phyloP scores from a whole-genome alignment of 495 filamentous ascomycete species.

The Astrothelium macrocarpum region DNA sequence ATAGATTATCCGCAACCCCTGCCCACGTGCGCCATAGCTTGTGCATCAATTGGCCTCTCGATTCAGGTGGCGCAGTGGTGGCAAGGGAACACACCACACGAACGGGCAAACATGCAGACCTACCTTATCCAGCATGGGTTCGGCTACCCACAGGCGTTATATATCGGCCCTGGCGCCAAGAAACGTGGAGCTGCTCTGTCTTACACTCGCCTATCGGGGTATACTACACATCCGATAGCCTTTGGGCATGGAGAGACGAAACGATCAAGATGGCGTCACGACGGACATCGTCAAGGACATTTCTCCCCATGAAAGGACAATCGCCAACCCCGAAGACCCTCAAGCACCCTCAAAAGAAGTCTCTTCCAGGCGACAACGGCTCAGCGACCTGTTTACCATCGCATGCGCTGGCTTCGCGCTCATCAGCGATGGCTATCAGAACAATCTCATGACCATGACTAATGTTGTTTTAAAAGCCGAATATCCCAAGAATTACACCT shows the following conservation, averaged over 20 bases:
- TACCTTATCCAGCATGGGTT: neutral
- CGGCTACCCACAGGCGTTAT: neutral
- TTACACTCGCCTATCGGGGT: neutral
- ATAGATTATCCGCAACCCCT: too few relatives aligned
- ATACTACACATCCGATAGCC: neutral
- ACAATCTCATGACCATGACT: conserved; percentile 46
- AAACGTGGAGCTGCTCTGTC: neutral
- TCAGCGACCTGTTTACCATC: conserved; percentile 42
- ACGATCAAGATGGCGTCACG: neutral
- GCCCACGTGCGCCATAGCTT: neutral
- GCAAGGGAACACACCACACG: neutral
- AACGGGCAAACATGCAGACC: neutral
- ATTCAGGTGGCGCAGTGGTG: neutral
- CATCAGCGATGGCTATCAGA: conserved; percentile 47
- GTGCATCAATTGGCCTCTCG: neutral
- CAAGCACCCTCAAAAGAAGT: conserved; percentile 24
- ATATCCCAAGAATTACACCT: conserved; percentile 40
- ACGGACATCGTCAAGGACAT: neutral
- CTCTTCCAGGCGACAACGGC: conserved; percentile 31
- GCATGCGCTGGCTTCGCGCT: conserved; percentile 42
- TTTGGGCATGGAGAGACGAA: neutral
- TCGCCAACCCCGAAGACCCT: conserved; percentile 11
- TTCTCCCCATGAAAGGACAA: neutral
- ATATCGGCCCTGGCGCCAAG: neutral
- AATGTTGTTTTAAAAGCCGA: conserved; percentile 42